Conservation (phyloP, 257 asterid genomes). For the Cruciata laevipes region DNA sequence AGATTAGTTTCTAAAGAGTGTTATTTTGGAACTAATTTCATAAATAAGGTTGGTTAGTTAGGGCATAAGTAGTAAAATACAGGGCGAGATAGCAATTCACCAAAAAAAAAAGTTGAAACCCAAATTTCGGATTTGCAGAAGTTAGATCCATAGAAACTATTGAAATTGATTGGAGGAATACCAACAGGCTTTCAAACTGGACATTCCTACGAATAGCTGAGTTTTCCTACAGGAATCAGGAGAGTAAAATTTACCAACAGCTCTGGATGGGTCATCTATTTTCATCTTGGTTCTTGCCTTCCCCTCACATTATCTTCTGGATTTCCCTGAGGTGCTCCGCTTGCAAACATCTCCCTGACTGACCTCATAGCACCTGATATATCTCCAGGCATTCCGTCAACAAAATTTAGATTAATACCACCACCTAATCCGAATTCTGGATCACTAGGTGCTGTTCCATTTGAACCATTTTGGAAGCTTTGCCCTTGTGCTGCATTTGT, state of each 20-base stretch:
- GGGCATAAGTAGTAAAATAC: too few species aligned
- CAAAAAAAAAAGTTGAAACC: too few species aligned
- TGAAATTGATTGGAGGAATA: too few species aligned
- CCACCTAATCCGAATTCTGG: constrained; percentile 38
- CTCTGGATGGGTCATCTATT: not conserved
- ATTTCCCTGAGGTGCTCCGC: constrained; percentile 34
- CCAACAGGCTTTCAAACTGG: too few species aligned
- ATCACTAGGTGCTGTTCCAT: constrained; percentile 22
- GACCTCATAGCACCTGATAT: constrained; percentile 64
- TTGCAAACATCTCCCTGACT: constrained; percentile 66
- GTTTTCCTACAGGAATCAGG: too few species aligned
- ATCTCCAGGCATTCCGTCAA: constrained; percentile 49
- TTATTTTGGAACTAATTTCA: too few species aligned
- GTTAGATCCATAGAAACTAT: too few species aligned
- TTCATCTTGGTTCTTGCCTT: constrained; percentile 39
- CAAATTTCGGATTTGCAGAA: too few species aligned
- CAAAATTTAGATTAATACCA: constrained; percentile 32
- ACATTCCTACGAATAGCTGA: too few species aligned
- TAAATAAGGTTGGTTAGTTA: too few species aligned
- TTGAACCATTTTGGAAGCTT: constrained; percentile 28
- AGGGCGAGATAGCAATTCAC: too few species aligned
- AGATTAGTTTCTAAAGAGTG: too few species aligned
- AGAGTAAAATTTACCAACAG: not conserved
- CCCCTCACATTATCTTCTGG: constrained; percentile 36
- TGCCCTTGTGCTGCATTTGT: constrained; percentile 32